These are phyloP conservation scores for Ilex asprella DNA, from an alignment of 257 asterid genomes.

Conservation along the genomic window DNA sequence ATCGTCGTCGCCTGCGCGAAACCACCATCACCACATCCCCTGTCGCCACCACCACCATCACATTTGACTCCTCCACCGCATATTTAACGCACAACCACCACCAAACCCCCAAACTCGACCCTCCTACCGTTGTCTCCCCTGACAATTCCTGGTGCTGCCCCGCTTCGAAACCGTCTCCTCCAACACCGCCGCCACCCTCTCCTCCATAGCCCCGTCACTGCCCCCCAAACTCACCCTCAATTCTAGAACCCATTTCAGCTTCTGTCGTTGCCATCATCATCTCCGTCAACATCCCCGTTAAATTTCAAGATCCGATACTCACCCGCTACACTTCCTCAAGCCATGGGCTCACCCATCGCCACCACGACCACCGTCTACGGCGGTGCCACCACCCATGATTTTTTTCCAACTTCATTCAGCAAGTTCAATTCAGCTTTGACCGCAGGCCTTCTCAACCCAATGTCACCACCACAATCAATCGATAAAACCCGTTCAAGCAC, in stretches of 20 bases:
- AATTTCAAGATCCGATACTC: constrained; percentile 41
- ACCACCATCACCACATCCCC: constrained; percentile 48
- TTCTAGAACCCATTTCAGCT: no score
- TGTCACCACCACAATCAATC: constrained; percentile 69
- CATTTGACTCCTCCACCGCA: constrained; percentile 10
- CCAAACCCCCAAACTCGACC: constrained; percentile 25
- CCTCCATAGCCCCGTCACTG: constrained; percentile 10
- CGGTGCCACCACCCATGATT: constrained; percentile 18
- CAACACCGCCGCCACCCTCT: constrained; percentile 19
- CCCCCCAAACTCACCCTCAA: no score
- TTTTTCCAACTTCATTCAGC: constrained; percentile 51
- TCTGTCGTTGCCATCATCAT: not conserved
- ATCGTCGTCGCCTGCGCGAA: constrained; percentile 64
- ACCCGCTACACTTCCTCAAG: constrained; percentile 21
- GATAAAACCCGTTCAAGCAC: constrained; percentile 76
- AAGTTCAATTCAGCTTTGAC: constrained; percentile 91
- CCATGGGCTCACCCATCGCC: constrained; percentile 32
- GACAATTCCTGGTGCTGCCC: constrained; percentile 33
- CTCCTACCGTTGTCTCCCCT: constrained; percentile 27
- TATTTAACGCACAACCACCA: constrained; percentile 2
- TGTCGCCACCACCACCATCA: constrained; percentile 2
- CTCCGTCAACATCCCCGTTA: constrained; percentile 20
- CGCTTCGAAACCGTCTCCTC: constrained; percentile 21
- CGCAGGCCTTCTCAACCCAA: constrained; percentile 89
- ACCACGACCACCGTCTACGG: constrained; percentile 8